Conservation (phyloP, 495 filamentous ascomycete species). For the Lasiosphaeris hirsuta region DNA sequence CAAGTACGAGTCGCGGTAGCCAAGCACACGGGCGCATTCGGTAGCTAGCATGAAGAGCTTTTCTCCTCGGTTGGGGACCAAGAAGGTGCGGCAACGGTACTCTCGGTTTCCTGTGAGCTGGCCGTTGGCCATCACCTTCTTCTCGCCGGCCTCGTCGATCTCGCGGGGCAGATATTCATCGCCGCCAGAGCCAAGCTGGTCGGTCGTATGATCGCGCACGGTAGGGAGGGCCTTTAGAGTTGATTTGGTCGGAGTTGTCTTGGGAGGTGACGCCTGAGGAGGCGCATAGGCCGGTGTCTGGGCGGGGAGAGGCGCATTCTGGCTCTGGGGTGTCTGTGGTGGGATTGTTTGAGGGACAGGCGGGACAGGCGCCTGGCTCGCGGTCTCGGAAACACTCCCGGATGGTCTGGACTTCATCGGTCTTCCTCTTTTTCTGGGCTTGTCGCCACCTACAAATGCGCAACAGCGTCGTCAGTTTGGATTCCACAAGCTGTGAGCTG, state of each 20-base stretch:
- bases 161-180: conserved; percentile 97
- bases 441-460: conserved; percentile 47
- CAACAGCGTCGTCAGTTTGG: conserved; percentile 39
- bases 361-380: conserved; percentile 51
- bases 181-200: conserved; percentile 86
- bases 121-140: conserved; percentile 83
- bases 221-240: conserved; percentile 94
- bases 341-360: conserved; percentile 48
- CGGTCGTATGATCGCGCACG: conserved; percentile 94
- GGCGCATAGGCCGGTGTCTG: conserved; percentile 53
- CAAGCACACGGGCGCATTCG: conserved; percentile 91
- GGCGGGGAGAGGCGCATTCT: conserved; percentile 62
- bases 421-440: conserved; percentile 82
- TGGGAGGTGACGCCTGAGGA: conserved; percentile 72
- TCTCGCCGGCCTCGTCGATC: conserved; percentile 87
- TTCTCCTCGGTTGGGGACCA: conserved; percentile 80
- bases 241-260: conserved; percentile 82
- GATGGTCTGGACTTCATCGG: conserved; percentile 64
- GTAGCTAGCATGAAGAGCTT: conserved; percentile 99
- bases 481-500: conserved; percentile 21
- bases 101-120: conserved; percentile 77
- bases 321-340: conserved; percentile 77
- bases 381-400: conserved; percentile 44
- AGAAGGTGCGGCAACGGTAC: conserved; percentile 91
- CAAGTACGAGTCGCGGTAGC: conserved; percentile 95